Evolutionary conservation across 768 basidiomycete genomes (phyloP).

Genomic region (Termitomyces sp.): DNA sequence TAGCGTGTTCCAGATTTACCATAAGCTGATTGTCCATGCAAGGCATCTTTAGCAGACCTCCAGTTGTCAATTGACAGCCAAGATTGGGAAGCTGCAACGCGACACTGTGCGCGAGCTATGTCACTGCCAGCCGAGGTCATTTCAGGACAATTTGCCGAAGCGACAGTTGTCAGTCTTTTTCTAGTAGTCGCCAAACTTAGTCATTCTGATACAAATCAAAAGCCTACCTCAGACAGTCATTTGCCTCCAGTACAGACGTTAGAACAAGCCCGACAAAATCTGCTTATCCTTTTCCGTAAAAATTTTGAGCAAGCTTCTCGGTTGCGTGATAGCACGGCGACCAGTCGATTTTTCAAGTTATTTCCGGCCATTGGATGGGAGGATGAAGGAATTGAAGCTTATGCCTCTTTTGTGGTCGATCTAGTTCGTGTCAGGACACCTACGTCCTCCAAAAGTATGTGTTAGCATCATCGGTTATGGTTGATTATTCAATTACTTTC

Average conservation of each 20-base stretch:
- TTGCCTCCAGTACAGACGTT: slow-evolving; percentile 83
- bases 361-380: slow-evolving; percentile 97
- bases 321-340: slow-evolving; percentile 77
- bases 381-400: slow-evolving; percentile 83
- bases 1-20: not conserved
- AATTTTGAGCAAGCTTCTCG: slow-evolving; percentile 80
- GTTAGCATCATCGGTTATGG: slow-evolving; percentile 6
- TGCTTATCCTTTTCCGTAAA: slow-evolving; percentile 72
- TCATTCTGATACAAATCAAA: slow-evolving; percentile 24
- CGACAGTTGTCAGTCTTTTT: slow-evolving; percentile 63
- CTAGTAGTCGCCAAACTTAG: too few relatives aligned
- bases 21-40: slow-evolving; percentile 14
- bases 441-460: slow-evolving; percentile 74
- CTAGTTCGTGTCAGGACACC: slow-evolving; percentile 77
- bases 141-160: slow-evolving; percentile 79
- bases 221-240: slow-evolving; percentile 86
- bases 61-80: slow-evolving; percentile 76
- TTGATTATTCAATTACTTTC: slow-evolving; percentile 9
- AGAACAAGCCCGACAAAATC: slow-evolving; percentile 61
- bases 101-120: slow-evolving; percentile 90
- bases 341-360: slow-evolving; percentile 92
- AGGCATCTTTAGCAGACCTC: slow-evolving; percentile 33
- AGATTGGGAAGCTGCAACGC: slow-evolving; percentile 95
- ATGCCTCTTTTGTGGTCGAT: slow-evolving; percentile 89
- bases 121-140: slow-evolving; percentile 72